These are phyloP conservation scores for Dysphania ambrosioides DNA, from an alignment of 148 eudicot genomes.

Conservation along the genomic window DNA sequence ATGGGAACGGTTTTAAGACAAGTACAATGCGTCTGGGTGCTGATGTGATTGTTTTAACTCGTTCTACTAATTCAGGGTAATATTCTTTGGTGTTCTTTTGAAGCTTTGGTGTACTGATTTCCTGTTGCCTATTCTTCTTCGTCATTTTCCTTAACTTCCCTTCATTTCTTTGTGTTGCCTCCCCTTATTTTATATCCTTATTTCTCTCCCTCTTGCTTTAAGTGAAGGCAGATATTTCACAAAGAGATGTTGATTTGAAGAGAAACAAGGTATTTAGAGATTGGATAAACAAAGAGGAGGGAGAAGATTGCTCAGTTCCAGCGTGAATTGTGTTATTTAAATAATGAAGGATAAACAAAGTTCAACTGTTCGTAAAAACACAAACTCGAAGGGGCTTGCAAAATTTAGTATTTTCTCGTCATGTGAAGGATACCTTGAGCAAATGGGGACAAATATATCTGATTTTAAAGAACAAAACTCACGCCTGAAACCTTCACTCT, in stretches of 20 bases:
- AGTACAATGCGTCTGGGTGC: constrained; percentile 99
- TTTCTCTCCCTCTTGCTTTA: neutral
- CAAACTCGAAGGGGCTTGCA: neutral
- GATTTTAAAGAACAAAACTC: too few species aligned
- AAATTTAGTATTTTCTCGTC: too few species aligned
- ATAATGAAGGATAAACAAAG: neutral
- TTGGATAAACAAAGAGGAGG: neutral
- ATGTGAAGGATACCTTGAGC: neutral
- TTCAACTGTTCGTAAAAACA: neutral
- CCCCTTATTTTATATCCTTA: neutral
- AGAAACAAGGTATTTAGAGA: neutral
- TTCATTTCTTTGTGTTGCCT: neutral
- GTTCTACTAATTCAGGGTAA: constrained; percentile 72
- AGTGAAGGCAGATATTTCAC: neutral
- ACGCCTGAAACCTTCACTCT: neutral
- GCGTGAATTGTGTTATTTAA: neutral
- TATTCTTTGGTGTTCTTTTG: neutral
- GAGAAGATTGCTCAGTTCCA: neutral
- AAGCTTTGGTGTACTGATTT: neutral
- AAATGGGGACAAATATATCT: neutral
- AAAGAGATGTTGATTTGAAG: neutral
- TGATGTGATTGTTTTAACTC: constrained; percentile 88
- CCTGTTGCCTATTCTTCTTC: neutral
- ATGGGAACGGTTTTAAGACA: constrained; percentile 98
- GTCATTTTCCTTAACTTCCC: neutral